Evolutionary conservation across 192 early-diverging fungal species (phyloP).

Genomic region (Rhizoclosmatium globosum): DNA sequence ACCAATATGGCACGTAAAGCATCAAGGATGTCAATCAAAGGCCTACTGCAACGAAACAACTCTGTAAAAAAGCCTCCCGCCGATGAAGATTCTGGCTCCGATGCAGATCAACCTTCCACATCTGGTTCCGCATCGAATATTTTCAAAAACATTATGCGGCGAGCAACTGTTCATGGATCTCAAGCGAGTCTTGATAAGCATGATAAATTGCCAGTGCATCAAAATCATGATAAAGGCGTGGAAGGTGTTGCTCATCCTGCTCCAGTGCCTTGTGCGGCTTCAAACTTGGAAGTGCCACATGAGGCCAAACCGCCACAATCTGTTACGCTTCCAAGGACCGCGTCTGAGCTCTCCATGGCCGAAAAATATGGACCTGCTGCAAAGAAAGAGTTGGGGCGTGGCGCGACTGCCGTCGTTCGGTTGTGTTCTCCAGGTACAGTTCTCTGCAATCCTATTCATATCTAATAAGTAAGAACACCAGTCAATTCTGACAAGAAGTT

Average conservation of each 20-base stretch:
- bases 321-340: slow-evolving; percentile 2
- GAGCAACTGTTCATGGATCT: not conserved
- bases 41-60: not conserved
- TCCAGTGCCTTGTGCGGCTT: not conserved
- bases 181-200: too few relatives aligned
- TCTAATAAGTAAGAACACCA: not conserved
- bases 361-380: slow-evolving; percentile 88
- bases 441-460: not conserved
- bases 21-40: not conserved
- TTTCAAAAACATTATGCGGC: slow-evolving; percentile 48
- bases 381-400: slow-evolving; percentile 78
- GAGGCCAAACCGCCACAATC: not conserved
- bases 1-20: too few relatives aligned
- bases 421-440: slow-evolving; percentile 67
- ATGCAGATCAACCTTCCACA: too few relatives aligned
- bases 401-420: slow-evolving; percentile 91
- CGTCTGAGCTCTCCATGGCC: slow-evolving; percentile 57
- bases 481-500: slow-evolving; percentile 69
- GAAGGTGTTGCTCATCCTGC: not conserved
- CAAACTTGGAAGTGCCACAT: not conserved
- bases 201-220: not conserved
- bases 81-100: not conserved
- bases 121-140: slow-evolving; percentile 8
- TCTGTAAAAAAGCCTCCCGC: not conserved
- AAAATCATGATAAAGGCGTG: too few relatives aligned